Conservation (phyloP, 176 grass and related monocot species). For the Bothriochloa decipiens region DNA sequence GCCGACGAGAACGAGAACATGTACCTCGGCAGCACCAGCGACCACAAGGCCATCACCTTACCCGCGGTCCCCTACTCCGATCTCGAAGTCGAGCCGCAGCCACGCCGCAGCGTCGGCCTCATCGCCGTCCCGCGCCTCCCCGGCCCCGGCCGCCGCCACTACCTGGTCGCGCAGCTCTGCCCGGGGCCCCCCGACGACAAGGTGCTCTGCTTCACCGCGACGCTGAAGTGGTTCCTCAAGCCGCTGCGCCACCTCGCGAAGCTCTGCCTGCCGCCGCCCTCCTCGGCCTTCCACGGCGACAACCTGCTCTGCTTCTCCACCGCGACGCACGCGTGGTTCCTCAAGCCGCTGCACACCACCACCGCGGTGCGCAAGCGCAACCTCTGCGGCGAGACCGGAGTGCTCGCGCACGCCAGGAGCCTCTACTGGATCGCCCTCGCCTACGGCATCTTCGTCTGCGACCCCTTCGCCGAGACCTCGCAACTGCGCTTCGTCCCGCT, state of each 20-base stretch:
- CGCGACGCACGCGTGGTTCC: background rate
- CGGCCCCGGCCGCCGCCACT: background rate
- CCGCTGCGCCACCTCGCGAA: too few species aligned
- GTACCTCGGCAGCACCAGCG: constrained; percentile 11
- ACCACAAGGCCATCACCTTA: background rate
- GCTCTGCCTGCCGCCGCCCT: background rate
- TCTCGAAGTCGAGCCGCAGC: too few species aligned
- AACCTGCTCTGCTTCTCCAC: background rate
- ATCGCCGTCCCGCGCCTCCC: background rate
- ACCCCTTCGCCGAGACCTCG: constrained; percentile 4
- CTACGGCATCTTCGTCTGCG: constrained; percentile 9
- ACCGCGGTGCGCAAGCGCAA: background rate
- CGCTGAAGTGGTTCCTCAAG: too few species aligned
- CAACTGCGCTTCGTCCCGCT: background rate
- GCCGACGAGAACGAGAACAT: background rate
- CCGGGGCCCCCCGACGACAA: too few species aligned
- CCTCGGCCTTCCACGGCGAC: background rate
- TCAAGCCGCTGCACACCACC: background rate
- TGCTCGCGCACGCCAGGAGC: background rate
- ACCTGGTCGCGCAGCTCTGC: constrained; percentile 18
- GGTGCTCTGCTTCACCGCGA: too few species aligned
- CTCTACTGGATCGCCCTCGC: constrained; percentile 30
- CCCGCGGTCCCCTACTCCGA: background rate
- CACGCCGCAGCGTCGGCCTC: too few species aligned
- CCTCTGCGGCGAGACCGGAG: background rate